Percentiles rank a stretch among this genome's conserved stretches.
phyloP scores from a whole-genome alignment of 2,329 filamentous ascomycete genomes.

The Coniochaeta sp. region DNA sequence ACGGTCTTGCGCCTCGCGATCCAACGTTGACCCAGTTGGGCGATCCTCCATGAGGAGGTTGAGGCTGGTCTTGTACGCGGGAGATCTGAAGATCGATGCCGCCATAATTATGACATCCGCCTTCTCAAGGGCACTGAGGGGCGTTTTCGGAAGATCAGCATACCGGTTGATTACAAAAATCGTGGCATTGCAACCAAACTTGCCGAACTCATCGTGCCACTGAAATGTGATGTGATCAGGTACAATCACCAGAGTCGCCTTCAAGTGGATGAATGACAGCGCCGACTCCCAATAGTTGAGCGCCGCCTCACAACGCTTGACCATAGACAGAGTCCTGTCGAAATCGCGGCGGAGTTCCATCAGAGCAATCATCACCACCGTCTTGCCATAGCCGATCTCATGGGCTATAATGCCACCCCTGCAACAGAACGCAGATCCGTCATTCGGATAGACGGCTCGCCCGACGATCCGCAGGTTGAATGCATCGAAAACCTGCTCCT shows the following conservation, averaged over 20 bases:
- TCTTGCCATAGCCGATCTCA: conserved; percentile 38
- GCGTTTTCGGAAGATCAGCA: conserved; percentile 5
- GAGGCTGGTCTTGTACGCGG: conserved; percentile 2
- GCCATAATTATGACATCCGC: conserved; percentile 32
- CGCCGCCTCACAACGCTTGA: conserved; percentile 5
- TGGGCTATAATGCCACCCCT: conserved; percentile 34
- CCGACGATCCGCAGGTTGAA: conserved; percentile 26
- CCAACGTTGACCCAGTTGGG: background rate
- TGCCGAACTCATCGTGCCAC: conserved; percentile 25
- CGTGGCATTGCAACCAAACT: conserved; percentile 18
- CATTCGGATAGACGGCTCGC: conserved; percentile 16
- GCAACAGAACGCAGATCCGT: conserved; percentile 11
- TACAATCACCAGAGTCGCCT: conserved; percentile 30
- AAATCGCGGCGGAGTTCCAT: conserved; percentile 19
- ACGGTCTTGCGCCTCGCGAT: background rate
- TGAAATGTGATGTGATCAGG: conserved; percentile 31
- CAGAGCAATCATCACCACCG: conserved; percentile 30
- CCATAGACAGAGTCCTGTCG: conserved; percentile 13
- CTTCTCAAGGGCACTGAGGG: conserved; percentile 11
- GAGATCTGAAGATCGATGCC: conserved; percentile 15
- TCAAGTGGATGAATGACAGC: conserved; percentile 17
- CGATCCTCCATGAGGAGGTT: background rate
- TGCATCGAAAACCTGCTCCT: conserved; percentile 25
- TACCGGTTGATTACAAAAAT: conserved; percentile 18
- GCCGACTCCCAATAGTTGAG: background rate